Conservation (phyloP, 768 basidiomycete species). For the Tulasnella sp. region DNA sequence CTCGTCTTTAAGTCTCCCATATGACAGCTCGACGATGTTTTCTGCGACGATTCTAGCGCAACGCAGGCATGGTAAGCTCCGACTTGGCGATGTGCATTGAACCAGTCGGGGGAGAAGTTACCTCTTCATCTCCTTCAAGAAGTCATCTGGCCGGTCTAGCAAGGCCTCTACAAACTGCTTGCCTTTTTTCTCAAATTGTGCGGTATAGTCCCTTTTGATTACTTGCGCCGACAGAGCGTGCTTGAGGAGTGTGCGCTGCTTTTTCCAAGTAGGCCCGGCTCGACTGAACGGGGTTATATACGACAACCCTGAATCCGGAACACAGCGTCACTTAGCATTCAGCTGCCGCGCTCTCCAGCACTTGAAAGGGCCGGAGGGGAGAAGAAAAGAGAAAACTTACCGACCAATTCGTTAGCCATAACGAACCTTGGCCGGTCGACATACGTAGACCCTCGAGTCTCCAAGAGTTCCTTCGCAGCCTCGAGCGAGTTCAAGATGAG, state of each 20-base stretch:
- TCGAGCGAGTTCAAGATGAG: constrained; percentile 30
- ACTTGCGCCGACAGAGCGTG: not conserved
- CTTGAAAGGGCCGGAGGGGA: too few relatives aligned
- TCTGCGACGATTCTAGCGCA: too few relatives aligned
- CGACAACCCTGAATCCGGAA: too few relatives aligned
- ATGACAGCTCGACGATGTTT: too few relatives aligned
- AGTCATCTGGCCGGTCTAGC: not conserved
- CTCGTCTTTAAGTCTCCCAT: too few relatives aligned
- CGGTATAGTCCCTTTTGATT: not conserved
- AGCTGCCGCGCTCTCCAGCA: too few relatives aligned
- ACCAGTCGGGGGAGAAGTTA: too few relatives aligned
- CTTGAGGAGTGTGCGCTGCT: not conserved
- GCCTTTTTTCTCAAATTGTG: not conserved
- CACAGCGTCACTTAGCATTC: too few relatives aligned
- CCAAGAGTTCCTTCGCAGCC: constrained; percentile 35
- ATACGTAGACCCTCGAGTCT: constrained; percentile 34
- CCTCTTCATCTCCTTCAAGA: not conserved
- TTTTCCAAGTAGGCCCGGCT: not conserved
- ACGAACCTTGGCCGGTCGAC: constrained; percentile 34
- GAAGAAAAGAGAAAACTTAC: not conserved
- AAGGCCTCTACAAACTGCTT: not conserved
- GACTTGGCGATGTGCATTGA: too few relatives aligned
- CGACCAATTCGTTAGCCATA: not conserved
- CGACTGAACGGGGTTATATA: not conserved
- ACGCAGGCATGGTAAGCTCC: too few relatives aligned